phyloP scores from a whole-genome alignment of 1,284 basidiomycete species.

The Puccinia polysora region DNA sequence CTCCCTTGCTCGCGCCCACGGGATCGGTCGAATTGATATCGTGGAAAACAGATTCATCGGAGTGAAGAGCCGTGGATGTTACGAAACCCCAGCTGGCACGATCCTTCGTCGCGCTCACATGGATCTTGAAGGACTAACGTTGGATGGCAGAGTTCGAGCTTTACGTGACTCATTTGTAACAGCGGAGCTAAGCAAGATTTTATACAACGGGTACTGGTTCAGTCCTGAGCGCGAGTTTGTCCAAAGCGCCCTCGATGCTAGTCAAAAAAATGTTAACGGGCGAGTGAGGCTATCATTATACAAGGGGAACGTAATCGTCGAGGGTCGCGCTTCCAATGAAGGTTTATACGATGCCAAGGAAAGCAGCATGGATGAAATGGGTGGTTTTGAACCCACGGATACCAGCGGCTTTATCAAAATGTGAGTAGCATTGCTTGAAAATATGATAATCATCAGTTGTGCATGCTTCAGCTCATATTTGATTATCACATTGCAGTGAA shows the following conservation, averaged over 20 bases:
- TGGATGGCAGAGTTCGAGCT: conserved; percentile 93
- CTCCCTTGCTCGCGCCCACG: conserved; percentile 85
- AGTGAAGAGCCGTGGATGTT: conserved; percentile 97
- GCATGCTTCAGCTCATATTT: neutral
- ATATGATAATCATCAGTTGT: neutral
- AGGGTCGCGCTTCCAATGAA: conserved; percentile 86
- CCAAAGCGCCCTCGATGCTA: conserved; percentile 78
- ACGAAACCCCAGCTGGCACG: conserved; percentile 93
- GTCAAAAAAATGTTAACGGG: conserved; percentile 94
- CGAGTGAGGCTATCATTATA: conserved; percentile 82
- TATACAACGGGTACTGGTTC: conserved; percentile 89
- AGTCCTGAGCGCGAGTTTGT: conserved; percentile 95
- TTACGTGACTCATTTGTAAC: conserved; percentile 94
- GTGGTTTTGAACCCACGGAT: conserved; percentile 90
- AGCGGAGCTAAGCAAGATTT: conserved; percentile 76
- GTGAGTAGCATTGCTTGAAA: neutral
- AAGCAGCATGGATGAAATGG: conserved; percentile 99
- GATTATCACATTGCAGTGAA: conserved; percentile 17
- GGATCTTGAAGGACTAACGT: conserved; percentile 92
- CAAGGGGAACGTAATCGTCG: conserved; percentile 93
- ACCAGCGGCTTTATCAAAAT: conserved; percentile 56
- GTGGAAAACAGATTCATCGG: conserved; percentile 99
- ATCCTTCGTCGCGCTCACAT: conserved; percentile 93
- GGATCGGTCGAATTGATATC: conserved; percentile 93
- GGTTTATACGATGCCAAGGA: conserved; percentile 91